Evolutionary conservation across 176 grass and related monocot genomes (phyloP).

Genomic region (Ensete ventricosum): DNA sequence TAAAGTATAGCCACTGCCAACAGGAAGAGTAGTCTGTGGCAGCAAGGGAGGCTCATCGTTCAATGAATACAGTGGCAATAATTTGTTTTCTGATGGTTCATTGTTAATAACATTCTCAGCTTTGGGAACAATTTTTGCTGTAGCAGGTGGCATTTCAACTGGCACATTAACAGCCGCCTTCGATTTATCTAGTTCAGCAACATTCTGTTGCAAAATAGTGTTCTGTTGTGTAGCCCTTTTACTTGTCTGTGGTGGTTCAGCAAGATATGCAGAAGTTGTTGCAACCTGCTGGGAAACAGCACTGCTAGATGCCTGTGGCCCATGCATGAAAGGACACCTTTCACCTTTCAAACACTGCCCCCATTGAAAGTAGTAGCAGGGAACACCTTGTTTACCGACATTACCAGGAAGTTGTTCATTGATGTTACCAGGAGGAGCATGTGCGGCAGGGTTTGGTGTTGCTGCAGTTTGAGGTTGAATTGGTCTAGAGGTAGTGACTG

Average conservation of each 20-base stretch:
- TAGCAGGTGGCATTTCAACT: not conserved
- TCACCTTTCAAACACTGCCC: conserved; percentile 93
- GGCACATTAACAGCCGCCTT: conserved; percentile 18
- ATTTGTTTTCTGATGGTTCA: not conserved
- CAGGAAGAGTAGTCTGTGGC: conserved; percentile 32
- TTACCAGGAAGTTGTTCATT: conserved; percentile 23
- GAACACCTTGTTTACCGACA: conserved; percentile 48
- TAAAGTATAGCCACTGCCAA: conserved; percentile 32
- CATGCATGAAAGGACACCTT: conserved; percentile 74
- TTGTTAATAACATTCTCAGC: not conserved
- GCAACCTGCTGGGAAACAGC: conserved; percentile 33
- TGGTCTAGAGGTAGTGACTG: not conserved
- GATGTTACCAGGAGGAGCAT: conserved; percentile 7
- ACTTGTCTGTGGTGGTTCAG: conserved; percentile 33
- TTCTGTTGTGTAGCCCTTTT: conserved; percentile 27
- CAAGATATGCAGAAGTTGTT: conserved; percentile 34
- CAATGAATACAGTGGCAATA: conserved; percentile 4
- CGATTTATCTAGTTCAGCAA: conserved; percentile 20
- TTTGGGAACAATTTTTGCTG: not conserved
- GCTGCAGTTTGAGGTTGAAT: conserved; percentile 17
- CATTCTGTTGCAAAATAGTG: conserved; percentile 11
- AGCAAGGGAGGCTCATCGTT: conserved; percentile 39
- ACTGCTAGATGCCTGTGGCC: conserved; percentile 33
- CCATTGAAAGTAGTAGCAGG: conserved; percentile 96
- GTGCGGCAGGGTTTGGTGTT: conserved; percentile 6